A percentile compares a stretch with the other conserved stretches of the same genome.
These are phyloP conservation scores for Zopfia rhizophila DNA, from an alignment of 2,329 filamentous ascomycete genomes.

Conservation along the genomic window DNA sequence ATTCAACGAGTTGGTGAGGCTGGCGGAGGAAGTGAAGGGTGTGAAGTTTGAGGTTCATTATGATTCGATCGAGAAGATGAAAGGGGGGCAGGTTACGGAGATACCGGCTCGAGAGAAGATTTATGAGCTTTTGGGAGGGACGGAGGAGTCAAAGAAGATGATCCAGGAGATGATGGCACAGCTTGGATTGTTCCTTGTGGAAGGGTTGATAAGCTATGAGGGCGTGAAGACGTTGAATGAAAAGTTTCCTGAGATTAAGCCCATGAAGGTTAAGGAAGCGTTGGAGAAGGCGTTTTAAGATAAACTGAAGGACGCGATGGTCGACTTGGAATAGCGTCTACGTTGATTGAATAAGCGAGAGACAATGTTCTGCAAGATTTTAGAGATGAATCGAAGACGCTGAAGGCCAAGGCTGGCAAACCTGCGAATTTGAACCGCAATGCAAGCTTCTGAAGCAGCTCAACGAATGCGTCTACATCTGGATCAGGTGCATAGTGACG, in stretches of 20 bases:
- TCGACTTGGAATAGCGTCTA: background rate
- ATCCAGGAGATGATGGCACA: slow-evolving; percentile 10
- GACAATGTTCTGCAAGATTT: slow-evolving; percentile 6
- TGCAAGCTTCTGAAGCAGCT: slow-evolving; percentile 10
- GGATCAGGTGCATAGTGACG: background rate
- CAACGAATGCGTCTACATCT: slow-evolving; percentile 14
- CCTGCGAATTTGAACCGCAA: slow-evolving; percentile 23
- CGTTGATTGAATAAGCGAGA: slow-evolving; percentile 10
- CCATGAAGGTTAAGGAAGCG: slow-evolving; percentile 18
- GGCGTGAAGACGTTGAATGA: slow-evolving; percentile 16
- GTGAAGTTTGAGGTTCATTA: slow-evolving; percentile 27
- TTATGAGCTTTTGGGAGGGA: slow-evolving; percentile 17
- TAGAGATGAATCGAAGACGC: background rate
- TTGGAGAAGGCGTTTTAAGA: background rate
- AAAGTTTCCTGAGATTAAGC: slow-evolving; percentile 23
- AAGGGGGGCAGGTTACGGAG: slow-evolving; percentile 23
- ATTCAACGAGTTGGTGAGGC: slow-evolving; percentile 23
- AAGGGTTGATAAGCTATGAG: slow-evolving; percentile 7
- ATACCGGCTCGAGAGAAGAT: slow-evolving; percentile 17
- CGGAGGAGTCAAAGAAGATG: slow-evolving; percentile 5
- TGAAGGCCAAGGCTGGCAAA: slow-evolving; percentile 1
- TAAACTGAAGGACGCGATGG: background rate
- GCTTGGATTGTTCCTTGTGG: slow-evolving; percentile 16
- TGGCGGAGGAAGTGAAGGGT: slow-evolving; percentile 20
- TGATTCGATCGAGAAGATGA: slow-evolving; percentile 27